Base-by-base conservation (phyloP, 768 basidiomycete species). In the Filobasidium wieringae region DNA sequence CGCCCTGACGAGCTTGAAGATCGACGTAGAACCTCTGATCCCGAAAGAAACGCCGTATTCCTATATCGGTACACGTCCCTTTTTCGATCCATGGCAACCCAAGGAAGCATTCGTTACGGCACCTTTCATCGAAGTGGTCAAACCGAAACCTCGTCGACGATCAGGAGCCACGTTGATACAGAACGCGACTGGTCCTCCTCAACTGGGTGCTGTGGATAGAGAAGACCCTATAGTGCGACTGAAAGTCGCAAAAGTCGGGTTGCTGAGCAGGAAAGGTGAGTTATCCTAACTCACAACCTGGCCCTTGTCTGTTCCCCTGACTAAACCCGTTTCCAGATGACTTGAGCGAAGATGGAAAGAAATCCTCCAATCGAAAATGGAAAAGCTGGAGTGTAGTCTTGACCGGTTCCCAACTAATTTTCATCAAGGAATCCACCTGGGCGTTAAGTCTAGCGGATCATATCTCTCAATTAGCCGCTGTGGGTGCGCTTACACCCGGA, bases 331-430 rank as follows among this genome's bases (percentile, higher is more conserved):
- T 17, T 32, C n/a, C 47, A 75, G 77, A 79, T 32, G 90, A 91
- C 62, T 67, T 81, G 0, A 62, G 81, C 7, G 86, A 87, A 62
- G 82, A 85, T 3, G 87, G 88, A 12, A 87, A 80, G 74, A 88
- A 84, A 65, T 77, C 84, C 0, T 75, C 77, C 45, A 84, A 80
- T 66, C 80, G 88, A 50, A 97, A 91, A 75, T 97, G 95, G 95
- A 84, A 80, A 66, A 75, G 81, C 11, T 92, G 84, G 80, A 84
- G 82, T 61, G 86, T 90, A 8, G 78, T 92, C 51, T 77, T 99
- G 56, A 91, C 90, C 3, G 85, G 83, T 26, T 91, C 89, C 4
- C 93, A 96, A 66, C 77, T 99, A 4, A 79, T 96, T 43, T 85
- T 97, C 71, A 91, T 90, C 75, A 80, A 71, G 73, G 76, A 53